Conservation (phyloP, 768 basidiomycete species). For the Cyathus striatus region DNA sequence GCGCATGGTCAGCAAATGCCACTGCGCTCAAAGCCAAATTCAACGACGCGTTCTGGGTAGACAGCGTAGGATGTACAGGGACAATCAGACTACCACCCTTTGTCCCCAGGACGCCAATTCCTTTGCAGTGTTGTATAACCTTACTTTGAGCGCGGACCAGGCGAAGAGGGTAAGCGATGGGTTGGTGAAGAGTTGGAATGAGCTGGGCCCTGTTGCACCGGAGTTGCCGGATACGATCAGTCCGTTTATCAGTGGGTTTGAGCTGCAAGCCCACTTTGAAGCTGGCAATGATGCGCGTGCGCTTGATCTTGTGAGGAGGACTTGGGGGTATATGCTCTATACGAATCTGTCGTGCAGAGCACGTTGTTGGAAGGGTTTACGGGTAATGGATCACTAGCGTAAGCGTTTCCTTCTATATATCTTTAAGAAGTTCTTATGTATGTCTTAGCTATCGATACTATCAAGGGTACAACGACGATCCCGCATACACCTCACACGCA, state of each 20-base stretch:
- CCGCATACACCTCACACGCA: constrained; percentile 53
- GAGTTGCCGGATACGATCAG: constrained; percentile 56
- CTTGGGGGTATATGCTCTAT: constrained; percentile 59
- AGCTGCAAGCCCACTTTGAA: constrained; percentile 58
- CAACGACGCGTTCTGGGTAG: constrained; percentile 51
- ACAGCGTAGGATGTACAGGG: constrained; percentile 41
- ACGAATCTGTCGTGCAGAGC: constrained; percentile 50
- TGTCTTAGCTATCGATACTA: constrained; percentile 42
- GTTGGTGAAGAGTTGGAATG: constrained; percentile 46
- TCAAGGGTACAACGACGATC: constrained; percentile 51
- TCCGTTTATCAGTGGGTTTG: constrained; percentile 54
- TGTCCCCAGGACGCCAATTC: constrained; percentile 57
- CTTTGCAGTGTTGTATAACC: constrained; percentile 47
- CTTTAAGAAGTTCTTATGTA: background rate
- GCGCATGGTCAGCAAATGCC: constrained; percentile 38
- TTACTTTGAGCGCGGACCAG: constrained; percentile 35
- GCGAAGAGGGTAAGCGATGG: constrained; percentile 40
- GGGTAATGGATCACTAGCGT: constrained; percentile 51
- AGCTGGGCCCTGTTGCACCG: constrained; percentile 45
- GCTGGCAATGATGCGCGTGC: constrained; percentile 46
- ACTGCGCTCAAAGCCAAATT: constrained; percentile 40
- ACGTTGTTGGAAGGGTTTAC: constrained; percentile 58
- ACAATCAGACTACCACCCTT: constrained; percentile 48
- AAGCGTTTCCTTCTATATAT: constrained; percentile 6
- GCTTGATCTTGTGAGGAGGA: constrained; percentile 45